phyloP scores from a whole-genome alignment of 345 rosid genomes.

The Syzygium oleosum region DNA sequence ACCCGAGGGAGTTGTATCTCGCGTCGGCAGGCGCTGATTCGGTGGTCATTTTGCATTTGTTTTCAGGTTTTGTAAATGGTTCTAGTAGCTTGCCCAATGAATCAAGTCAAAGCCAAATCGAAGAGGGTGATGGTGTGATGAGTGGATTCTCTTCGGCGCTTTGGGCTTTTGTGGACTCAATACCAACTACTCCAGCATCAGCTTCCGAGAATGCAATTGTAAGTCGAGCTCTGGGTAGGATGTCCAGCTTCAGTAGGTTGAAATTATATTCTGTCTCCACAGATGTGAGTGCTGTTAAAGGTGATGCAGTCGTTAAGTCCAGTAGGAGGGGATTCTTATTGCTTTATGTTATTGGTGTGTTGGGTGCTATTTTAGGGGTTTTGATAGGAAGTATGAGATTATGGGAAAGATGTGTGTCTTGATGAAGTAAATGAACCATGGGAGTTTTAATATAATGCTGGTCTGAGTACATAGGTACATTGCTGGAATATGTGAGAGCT shows the following conservation, averaged over 20 bases:
- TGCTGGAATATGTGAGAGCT: not conserved
- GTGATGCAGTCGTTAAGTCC: conserved; percentile 17
- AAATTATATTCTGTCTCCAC: conserved; percentile 13
- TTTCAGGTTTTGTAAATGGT: conserved; percentile 32
- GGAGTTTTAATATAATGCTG: not conserved
- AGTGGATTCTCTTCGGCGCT: conserved; percentile 54
- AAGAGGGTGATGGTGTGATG: conserved; percentile 19
- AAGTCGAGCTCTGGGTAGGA: conserved; percentile 51
- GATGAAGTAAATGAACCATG: not conserved
- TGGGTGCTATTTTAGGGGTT: conserved; percentile 59
- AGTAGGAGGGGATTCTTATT: conserved; percentile 28
- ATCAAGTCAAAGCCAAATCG: conserved; percentile 21
- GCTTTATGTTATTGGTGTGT: conserved; percentile 45
- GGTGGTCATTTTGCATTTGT: not conserved
- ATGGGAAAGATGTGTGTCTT: conserved; percentile 25
- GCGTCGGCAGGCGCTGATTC: not conserved
- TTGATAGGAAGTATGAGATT: conserved; percentile 42
- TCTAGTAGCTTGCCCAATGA: not conserved
- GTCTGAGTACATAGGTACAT: not conserved
- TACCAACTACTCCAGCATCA: conserved; percentile 78
- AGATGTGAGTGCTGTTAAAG: conserved; percentile 4
- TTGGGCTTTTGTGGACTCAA: conserved; percentile 77
- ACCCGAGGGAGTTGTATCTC: not conserved
- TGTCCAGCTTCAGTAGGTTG: conserved; percentile 59
- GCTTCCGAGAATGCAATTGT: conserved; percentile 69